Base-by-base conservation (phyloP, 2,329 filamentous ascomycete species). In the Claviceps sorghi region DNA sequence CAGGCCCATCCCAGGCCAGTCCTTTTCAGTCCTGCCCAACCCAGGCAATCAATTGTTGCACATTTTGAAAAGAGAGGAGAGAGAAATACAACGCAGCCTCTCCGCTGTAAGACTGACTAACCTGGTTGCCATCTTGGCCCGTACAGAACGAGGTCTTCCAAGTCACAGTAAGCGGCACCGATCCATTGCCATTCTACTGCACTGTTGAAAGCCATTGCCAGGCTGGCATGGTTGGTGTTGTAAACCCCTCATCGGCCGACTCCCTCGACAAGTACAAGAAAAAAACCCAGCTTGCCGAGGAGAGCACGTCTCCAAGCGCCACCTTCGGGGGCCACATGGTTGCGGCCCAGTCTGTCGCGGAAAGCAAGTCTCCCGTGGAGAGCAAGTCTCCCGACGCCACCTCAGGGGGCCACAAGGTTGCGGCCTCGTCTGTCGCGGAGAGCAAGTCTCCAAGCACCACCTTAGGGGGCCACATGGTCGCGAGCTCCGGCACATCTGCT, bases 111-210 rank as follows among this genome's bases (percentile, higher is more conserved):
- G 5, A 3, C 26, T 5, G 26, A 44, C 56, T 59, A 29, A 58
- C 50, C 9, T 36, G 32, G 13, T 36, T 17, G 2, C 36, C 22
- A 17, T 9, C 44, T 42, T 2, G 17, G 41, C 1, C 13, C 40
- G 26, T 48, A 15, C 46, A 60, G 58, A 30, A 48, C 17, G 47
- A 52, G 26, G 55, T 58, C 32, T 60, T 60, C 54, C 54, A 52
- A 34, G 59, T 67, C 49, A 58, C 52, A 10, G 55, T 67, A 41
- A 61, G 62, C 52, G 56, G 54, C 53, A 65, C 63, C 3, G 57
- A 64, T 29, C 60, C 64, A 43, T 58, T 63, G 21, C 61, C 62
- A 52, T 61, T 62, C 55, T 67, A 65, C 59, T 67, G 62, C 53
- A 57, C 55, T 32, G 52, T 55, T 48, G 55, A 43, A 19, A 50